Evolutionary conservation across 148 eudicot genomes (phyloP).

Genomic region (Hydrangea macrophylla): DNA sequence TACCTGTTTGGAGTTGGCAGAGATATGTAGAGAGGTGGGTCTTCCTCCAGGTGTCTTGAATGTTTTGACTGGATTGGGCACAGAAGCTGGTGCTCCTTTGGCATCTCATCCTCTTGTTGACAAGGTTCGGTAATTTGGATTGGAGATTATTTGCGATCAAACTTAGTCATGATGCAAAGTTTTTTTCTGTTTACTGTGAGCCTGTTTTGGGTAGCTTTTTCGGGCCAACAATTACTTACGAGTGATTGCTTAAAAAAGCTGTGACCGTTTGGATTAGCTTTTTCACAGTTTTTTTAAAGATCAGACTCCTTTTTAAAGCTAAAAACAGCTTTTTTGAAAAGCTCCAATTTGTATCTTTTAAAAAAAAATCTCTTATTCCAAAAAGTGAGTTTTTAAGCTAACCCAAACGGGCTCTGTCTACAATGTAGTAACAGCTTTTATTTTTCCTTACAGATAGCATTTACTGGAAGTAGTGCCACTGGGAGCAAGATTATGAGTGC

Average conservation of each 20-base stretch:
- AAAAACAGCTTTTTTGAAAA: no score
- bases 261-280: no score
- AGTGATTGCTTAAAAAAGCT: no score
- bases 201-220: no score
- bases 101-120: constrained; percentile 95
- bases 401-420: no score
- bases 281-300: no score
- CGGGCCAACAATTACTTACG: no score
- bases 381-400: no score
- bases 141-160: not conserved
- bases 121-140: constrained; percentile 52
- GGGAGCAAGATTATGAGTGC: constrained; percentile 94
- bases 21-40: constrained; percentile 77
- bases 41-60: constrained; percentile 91
- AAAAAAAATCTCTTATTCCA: no score
- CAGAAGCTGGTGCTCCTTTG: constrained; percentile 94
- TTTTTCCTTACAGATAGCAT: constrained; percentile 65
- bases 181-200: no score
- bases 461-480: constrained; percentile 92
- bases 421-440: not conserved
- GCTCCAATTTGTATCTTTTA: no score
- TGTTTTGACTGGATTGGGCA: constrained; percentile 83
- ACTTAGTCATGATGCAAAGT: not conserved
- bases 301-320: no score
- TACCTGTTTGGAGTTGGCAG: constrained; percentile 93